These are phyloP conservation scores for Dactylonectria estremocensis DNA, from an alignment of 2,329 filamentous ascomycete genomes.

Conservation along the genomic window DNA sequence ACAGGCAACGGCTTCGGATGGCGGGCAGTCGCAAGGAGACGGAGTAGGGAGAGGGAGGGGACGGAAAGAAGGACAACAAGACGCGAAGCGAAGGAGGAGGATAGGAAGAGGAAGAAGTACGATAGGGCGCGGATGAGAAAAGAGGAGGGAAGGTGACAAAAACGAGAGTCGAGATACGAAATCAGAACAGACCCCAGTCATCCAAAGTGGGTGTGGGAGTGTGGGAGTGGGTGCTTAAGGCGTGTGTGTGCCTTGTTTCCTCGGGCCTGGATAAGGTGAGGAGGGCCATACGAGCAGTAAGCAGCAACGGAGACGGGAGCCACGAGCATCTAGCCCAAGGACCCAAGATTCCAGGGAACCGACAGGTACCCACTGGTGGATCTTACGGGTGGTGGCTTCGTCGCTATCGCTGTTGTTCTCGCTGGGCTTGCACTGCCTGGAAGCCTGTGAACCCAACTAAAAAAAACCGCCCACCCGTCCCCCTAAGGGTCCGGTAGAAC, in stretches of 20 bases:
- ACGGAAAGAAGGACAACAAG: conserved; percentile 32
- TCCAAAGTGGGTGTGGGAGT: conserved; percentile 24
- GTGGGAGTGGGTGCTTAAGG: conserved; percentile 14
- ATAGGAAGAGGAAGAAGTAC: conserved; percentile 17
- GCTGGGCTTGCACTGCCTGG: neutral
- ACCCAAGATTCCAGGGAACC: neutral
- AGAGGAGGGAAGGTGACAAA: conserved; percentile 16
- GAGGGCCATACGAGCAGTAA: conserved; percentile 5
- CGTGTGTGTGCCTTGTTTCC: conserved; percentile 20
- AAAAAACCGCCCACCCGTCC: neutral
- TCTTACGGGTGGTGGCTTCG: neutral
- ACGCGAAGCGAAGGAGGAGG: conserved; percentile 35
- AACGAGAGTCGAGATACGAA: conserved; percentile 33
- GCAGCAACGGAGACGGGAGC: neutral
- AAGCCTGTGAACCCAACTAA: neutral
- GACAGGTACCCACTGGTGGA: neutral
- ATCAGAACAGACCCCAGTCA: conserved; percentile 26
- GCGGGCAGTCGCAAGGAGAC: conserved; percentile 28
- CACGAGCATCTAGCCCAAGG: neutral
- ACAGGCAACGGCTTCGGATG: conserved; percentile 26
- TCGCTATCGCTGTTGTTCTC: neutral
- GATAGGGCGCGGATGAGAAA: conserved; percentile 21
- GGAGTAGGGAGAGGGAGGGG: neutral
- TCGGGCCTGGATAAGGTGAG: conserved; percentile 8
- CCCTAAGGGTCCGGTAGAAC: neutral